Evolutionary conservation across 2,329 filamentous ascomycete genomes (phyloP).

Genomic region (Leptodontidium sp.): DNA sequence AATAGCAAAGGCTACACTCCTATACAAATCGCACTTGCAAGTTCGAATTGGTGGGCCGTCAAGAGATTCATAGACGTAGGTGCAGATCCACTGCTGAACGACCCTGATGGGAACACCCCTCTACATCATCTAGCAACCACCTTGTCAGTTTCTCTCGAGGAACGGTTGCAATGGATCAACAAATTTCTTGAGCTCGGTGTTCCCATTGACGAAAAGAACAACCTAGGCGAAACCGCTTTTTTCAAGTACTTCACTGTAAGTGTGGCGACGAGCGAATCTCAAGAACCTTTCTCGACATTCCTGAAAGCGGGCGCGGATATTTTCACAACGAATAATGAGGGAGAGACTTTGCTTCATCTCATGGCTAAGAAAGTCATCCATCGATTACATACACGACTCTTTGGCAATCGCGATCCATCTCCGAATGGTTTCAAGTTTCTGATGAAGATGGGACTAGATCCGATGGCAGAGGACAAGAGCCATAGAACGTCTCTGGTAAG

Average conservation of each 20-base stretch:
- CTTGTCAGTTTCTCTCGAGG: neutral
- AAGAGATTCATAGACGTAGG: slow-evolving; percentile 20
- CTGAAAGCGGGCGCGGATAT: slow-evolving; percentile 28
- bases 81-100: slow-evolving; percentile 12
- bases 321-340: slow-evolving; percentile 26
- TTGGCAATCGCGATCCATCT: neutral
- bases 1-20: slow-evolving; percentile 23
- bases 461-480: slow-evolving; percentile 28
- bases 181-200: slow-evolving; percentile 32
- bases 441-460: slow-evolving; percentile 33
- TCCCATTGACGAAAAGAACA: slow-evolving; percentile 36
- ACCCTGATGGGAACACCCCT: slow-evolving; percentile 16
- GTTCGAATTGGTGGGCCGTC: slow-evolving; percentile 28
- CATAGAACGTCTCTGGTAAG: slow-evolving; percentile 30
- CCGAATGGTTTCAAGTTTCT: slow-evolving; percentile 29
- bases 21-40: slow-evolving; percentile 23
- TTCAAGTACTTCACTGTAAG: slow-evolving; percentile 25
- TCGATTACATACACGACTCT: neutral
- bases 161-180: slow-evolving; percentile 10
- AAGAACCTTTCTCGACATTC: slow-evolving; percentile 15
- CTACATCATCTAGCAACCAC: slow-evolving; percentile 24
- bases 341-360: slow-evolving; percentile 31
- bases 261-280: neutral
- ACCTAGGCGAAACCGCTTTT: slow-evolving; percentile 24
- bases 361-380: slow-evolving; percentile 23